These are phyloP conservation scores for Themeda triandra DNA, from an alignment of 176 grass and related monocot genomes.

Conservation along the genomic window DNA sequence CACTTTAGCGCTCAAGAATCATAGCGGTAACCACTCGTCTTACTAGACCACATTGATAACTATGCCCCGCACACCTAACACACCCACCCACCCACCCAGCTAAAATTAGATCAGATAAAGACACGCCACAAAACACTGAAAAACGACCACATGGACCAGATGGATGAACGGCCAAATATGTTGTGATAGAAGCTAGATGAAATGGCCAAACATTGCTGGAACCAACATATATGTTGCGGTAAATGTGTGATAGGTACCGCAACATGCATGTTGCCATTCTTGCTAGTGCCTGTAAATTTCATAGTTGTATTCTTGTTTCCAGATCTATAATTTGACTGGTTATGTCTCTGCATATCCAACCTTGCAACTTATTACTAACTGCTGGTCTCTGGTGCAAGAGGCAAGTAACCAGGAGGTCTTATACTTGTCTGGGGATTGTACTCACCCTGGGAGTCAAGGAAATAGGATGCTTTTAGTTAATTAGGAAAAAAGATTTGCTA, in stretches of 20 bases:
- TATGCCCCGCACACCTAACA: not conserved
- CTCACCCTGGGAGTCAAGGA: not conserved
- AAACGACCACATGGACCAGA: not conserved
- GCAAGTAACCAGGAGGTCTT: not conserved
- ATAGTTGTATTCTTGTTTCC: not conserved
- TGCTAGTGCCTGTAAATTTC: slow-evolving; percentile 7
- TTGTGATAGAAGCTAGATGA: not conserved
- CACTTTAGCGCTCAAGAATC: not conserved
- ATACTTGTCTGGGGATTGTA: not conserved
- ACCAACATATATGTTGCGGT: not conserved
- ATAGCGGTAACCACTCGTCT: not conserved
- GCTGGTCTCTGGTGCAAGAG: not conserved
- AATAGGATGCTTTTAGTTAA: not conserved
- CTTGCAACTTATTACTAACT: not conserved
- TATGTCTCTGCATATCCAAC: not conserved
- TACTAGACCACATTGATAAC: not conserved
- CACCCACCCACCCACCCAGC: not conserved
- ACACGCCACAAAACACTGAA: not conserved
- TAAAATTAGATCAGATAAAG: not conserved
- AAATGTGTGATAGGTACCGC: not conserved
- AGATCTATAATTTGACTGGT: not conserved
- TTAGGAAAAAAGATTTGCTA: not conserved
- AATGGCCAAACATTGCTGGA: not conserved
- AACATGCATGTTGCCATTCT: not conserved
- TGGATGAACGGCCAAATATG: not conserved